Percentiles rank a stretch among this genome's conserved stretches.
phyloP scores from a whole-genome alignment of 1,139 yeast genomes.

The Suhomyces bolitotheri region DNA sequence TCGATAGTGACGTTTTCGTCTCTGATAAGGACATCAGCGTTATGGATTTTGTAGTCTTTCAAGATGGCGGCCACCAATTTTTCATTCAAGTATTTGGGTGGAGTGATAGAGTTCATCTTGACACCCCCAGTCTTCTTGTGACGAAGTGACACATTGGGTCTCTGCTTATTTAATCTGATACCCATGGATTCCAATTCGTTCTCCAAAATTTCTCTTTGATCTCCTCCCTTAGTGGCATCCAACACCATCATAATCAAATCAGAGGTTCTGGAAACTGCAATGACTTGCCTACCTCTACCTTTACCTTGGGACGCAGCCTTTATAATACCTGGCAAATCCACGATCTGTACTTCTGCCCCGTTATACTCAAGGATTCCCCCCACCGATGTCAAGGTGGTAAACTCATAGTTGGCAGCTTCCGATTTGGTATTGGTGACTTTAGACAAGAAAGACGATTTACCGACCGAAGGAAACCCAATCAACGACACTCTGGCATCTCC shows the following conservation, averaged over 20 bases:
- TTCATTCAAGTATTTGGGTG: constrained; percentile 81
- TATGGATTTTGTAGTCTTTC: constrained; percentile 86
- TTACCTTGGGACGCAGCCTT: constrained; percentile 97
- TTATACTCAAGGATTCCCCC: constrained; percentile 94
- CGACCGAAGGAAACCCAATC: constrained; percentile 97
- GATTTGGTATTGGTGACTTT: constrained; percentile 91
- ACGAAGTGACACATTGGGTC: constrained; percentile 80
- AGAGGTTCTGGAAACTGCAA: constrained; percentile 93
- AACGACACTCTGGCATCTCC: constrained; percentile 96
- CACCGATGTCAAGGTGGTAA: constrained; percentile 94
- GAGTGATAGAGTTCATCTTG: constrained; percentile 75
- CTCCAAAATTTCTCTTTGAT: constrained; percentile 84
- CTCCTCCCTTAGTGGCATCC: constrained; percentile 91
- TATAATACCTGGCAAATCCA: constrained; percentile 95
- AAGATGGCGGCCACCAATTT: constrained; percentile 74
- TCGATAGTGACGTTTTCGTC: constrained; percentile 91
- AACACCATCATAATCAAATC: constrained; percentile 90
- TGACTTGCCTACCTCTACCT: constrained; percentile 96
- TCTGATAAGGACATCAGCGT: constrained; percentile 87
- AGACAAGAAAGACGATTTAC: constrained; percentile 86
- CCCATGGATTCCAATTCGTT: constrained; percentile 93
- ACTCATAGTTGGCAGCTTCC: constrained; percentile 92
- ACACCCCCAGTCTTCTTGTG: constrained; percentile 90
- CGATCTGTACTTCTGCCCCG: constrained; percentile 95
- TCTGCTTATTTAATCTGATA: constrained; percentile 75